These are phyloP conservation scores for Coniochaeta hoffmannii DNA, from an alignment of 2,329 filamentous ascomycete genomes.

Conservation along the genomic window DNA sequence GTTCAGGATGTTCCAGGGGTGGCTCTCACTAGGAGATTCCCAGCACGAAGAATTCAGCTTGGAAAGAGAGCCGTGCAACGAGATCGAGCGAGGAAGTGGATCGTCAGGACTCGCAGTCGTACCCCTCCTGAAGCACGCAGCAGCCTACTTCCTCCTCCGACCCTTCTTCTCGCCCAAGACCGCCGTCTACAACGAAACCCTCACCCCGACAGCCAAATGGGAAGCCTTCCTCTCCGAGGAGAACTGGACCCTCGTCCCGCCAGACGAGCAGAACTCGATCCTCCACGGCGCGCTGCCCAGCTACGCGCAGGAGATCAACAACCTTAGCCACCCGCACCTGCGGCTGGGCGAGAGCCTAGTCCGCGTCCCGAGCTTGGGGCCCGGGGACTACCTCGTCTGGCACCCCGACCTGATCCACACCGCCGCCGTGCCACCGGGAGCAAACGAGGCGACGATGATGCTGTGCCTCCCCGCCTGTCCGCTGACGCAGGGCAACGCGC, in stretches of 20 bases:
- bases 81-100: background rate
- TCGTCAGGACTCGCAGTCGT: constrained; percentile 70
- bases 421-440: constrained; percentile 43
- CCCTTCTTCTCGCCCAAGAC: constrained; percentile 55
- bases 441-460: constrained; percentile 7
- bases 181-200: background rate
- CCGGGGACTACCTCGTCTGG: constrained; percentile 73
- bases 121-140: constrained; percentile 63
- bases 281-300: constrained; percentile 67
- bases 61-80: background rate
- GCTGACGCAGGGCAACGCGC: constrained; percentile 48
- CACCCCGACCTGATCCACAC: constrained; percentile 66
- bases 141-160: constrained; percentile 69
- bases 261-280: constrained; percentile 28
- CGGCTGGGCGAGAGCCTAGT: constrained; percentile 62
- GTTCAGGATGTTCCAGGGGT: constrained; percentile 74
- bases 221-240: constrained; percentile 30
- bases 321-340: constrained; percentile 65
- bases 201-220: constrained; percentile 22
- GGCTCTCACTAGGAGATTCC: constrained; percentile 55
- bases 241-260: constrained; percentile 47
- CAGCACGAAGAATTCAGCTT: background rate
- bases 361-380: constrained; percentile 57
- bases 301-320: constrained; percentile 61
- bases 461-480: constrained; percentile 35